Evolutionary conservation across 164 flowering plant species (phyloP).

Genomic region (Sextonia rubra): DNA sequence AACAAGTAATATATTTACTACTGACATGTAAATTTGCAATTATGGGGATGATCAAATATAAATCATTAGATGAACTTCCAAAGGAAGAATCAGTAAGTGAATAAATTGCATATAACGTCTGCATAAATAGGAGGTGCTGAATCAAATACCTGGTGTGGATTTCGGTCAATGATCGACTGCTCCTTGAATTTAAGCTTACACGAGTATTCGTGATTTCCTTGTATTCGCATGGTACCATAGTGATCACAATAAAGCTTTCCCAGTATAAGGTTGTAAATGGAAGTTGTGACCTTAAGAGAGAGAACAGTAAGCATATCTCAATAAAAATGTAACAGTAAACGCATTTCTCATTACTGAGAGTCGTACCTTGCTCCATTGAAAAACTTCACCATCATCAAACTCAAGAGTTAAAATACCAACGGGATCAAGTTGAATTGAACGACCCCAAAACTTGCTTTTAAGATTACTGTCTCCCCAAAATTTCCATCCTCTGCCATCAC

Average conservation of each 20-base stretch:
- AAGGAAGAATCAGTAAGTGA: not conserved
- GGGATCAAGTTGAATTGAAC: constrained; percentile 82
- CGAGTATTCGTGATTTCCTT: constrained; percentile 60
- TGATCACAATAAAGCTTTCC: constrained; percentile 81
- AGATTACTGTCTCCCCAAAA: constrained; percentile 81
- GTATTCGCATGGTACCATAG: constrained; percentile 76
- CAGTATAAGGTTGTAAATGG: constrained; percentile 77
- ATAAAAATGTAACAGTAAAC: not conserved
- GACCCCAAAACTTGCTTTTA: constrained; percentile 87
- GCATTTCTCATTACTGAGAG: not conserved
- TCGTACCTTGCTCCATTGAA: constrained; percentile 74
- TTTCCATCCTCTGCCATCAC: constrained; percentile 80
- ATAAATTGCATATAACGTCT: not conserved
- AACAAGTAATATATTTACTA: not conserved
- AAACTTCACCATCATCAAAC: constrained; percentile 75
- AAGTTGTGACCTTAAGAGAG: constrained; percentile 59
- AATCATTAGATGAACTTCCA: not conserved
- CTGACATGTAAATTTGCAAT: not conserved
- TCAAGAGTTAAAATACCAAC: constrained; percentile 65
- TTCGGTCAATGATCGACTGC: constrained; percentile 81
- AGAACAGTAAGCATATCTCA: constrained; percentile 7
- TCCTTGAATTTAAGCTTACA: constrained; percentile 82
- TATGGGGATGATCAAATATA: not conserved
- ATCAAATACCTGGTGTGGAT: constrained; percentile 73
- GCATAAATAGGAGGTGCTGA: not conserved